Evolutionary conservation across 73 alveolate genomes (phyloP).

Genomic region (Paramecium bursaria): DNA sequence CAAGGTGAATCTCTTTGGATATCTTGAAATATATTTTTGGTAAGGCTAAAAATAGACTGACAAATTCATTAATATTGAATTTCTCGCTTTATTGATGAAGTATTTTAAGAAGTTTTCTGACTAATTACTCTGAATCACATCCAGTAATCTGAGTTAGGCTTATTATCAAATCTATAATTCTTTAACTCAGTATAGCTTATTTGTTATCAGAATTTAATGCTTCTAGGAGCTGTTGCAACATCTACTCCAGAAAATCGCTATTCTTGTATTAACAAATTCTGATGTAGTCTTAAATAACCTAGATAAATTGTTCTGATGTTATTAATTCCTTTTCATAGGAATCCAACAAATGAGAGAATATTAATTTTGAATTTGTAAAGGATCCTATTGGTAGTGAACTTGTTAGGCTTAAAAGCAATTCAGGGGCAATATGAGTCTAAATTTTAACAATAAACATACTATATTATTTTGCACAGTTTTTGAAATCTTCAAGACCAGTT

Average conservation of each 20-base stretch:
- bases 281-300: neutral
- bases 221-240: neutral
- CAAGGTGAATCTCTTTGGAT: neutral
- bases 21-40: neutral
- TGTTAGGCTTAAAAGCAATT: neutral
- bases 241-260: neutral
- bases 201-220: neutral
- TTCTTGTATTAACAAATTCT: conserved; percentile 9
- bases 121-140: neutral
- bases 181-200: neutral
- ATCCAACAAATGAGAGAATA: conserved; percentile 14
- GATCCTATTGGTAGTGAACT: conserved; percentile 14
- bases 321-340: conserved; percentile 15
- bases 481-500: conserved; percentile 6
- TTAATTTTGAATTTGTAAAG: neutral
- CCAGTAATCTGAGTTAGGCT: neutral
- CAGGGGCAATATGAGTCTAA: neutral
- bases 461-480: neutral
- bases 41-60: neutral
- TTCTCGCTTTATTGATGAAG: conserved; percentile 37
- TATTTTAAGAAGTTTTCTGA: conserved; percentile 23
- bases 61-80: conserved; percentile 32
- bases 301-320: neutral
- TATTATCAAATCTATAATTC: conserved; percentile 21
- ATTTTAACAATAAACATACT: no score